Evolutionary conservation across 2,329 filamentous ascomycete species (phyloP).

Genomic region (Trichoderma atroviride): DNA sequence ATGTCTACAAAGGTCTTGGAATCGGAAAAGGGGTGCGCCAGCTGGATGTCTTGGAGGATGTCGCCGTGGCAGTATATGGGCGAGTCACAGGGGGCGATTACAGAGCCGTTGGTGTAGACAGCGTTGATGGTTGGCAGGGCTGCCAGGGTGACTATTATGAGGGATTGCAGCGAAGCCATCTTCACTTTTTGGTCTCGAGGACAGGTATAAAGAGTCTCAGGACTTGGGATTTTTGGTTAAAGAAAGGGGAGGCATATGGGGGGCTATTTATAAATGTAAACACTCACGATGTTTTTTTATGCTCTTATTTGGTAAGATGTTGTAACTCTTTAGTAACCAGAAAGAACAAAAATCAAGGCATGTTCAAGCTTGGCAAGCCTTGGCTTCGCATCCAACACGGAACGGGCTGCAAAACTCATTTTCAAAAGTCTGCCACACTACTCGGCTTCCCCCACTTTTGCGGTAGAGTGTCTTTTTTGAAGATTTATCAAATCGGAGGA

Average conservation of each 20-base stretch:
- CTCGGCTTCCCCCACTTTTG: not conserved
- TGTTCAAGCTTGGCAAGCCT: not conserved
- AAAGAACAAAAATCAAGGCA: not conserved
- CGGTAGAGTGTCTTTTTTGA: not conserved
- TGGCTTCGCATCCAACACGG: not conserved
- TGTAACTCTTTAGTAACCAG: not conserved
- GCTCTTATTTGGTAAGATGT: too few relatives aligned
- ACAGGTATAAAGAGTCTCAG: not conserved
- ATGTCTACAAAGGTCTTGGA: constrained; percentile 74
- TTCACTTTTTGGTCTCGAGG: not conserved
- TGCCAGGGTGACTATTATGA: not conserved
- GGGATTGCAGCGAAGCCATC: constrained; percentile 15
- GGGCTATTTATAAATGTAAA: not conserved
- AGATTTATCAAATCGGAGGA: not conserved
- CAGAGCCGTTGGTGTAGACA: constrained; percentile 62
- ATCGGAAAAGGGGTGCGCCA: constrained; percentile 65
- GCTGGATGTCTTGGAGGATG: constrained; percentile 62
- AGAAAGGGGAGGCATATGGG: not conserved
- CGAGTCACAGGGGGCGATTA: constrained; percentile 67
- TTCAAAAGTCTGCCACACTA: not conserved
- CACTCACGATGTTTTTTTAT: too few relatives aligned
- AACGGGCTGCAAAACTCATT: not conserved
- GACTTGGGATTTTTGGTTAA: rapidly evolving
- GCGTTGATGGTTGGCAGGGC: constrained; percentile 40
- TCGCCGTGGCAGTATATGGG: constrained; percentile 69